Conservation (phyloP, 1,284 basidiomycete species). For the Cutaneotrichosporon dermatis region DNA sequence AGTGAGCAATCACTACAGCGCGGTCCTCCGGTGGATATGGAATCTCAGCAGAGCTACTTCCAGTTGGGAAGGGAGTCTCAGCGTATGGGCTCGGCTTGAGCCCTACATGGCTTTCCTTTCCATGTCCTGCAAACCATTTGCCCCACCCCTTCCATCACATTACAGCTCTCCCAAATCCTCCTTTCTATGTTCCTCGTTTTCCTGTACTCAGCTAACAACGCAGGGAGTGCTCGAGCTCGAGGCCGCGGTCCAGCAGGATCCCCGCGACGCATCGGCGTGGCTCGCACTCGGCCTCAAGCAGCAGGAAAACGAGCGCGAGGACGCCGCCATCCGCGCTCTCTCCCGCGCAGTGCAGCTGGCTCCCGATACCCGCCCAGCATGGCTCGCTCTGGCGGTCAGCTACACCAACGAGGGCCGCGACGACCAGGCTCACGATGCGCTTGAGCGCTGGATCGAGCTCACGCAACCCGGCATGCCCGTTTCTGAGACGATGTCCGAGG, state of each 20-base stretch:
- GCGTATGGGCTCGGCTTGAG: conserved; percentile 8
- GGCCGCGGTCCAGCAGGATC: conserved; percentile 77
- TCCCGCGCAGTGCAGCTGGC: conserved; percentile 76
- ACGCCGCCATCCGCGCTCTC: conserved; percentile 82
- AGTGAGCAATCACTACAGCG: no score
- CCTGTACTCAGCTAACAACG: no score
- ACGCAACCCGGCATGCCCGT: conserved; percentile 15
- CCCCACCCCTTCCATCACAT: no score
- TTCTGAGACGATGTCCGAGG: conserved; percentile 12
- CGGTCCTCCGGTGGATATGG: no score
- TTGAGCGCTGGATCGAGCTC: conserved; percentile 69
- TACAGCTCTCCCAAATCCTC: no score
- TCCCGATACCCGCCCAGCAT: conserved; percentile 68
- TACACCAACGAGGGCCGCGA: conserved; percentile 88
- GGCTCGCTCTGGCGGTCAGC: conserved; percentile 87
- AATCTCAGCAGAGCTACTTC: no score
- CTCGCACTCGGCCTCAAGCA: conserved; percentile 92
- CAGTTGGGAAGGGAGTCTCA: no score
- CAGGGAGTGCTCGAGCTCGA: conserved; percentile 88
- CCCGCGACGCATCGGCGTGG: conserved; percentile 72
- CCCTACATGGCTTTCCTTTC: no score
- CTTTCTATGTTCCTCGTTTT: no score
- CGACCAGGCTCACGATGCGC: conserved; percentile 66
- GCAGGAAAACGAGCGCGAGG: conserved; percentile 96
- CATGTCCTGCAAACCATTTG: no score